These are phyloP conservation scores for Daldinia childiae DNA, from an alignment of 495 filamentous ascomycete species.

Conservation along the genomic window DNA sequence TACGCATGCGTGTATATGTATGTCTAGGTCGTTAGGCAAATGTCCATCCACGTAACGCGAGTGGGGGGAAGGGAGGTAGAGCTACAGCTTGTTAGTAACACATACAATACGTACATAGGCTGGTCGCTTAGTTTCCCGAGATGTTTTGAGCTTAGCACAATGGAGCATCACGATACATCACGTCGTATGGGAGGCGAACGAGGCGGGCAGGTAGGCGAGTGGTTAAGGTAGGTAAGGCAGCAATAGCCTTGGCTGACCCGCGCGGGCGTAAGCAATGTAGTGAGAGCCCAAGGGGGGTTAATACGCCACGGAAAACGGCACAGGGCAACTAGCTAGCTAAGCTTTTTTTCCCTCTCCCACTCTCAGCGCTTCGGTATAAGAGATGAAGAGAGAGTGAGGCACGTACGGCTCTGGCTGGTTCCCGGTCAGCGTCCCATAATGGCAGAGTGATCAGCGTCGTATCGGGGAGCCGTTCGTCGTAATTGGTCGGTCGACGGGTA, in stretches of 20 bases:
- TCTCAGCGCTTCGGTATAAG: neutral
- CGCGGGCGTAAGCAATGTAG: conserved; percentile 4
- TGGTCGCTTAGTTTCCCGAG: conserved; percentile 4
- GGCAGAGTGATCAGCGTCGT: conserved; percentile 22
- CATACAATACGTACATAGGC: neutral
- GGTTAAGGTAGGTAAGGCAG: conserved; percentile 24
- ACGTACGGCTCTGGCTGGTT: neutral
- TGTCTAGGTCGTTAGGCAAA: conserved; percentile 4
- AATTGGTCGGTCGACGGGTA: conserved; percentile 16
- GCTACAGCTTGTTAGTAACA: neutral
- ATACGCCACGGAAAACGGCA: conserved; percentile 5
- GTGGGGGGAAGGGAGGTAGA: conserved; percentile 12
- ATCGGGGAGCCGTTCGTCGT: neutral
- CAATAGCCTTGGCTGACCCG: conserved; percentile 23
- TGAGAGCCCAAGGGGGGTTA: conserved; percentile 8
- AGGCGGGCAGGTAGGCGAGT: conserved; percentile 6
- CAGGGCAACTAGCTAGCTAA: neutral
- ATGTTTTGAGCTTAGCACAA: neutral
- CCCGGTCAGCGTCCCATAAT: conserved; percentile 28
- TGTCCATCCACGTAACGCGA: conserved; percentile 24
- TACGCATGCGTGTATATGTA: conserved; percentile 4
- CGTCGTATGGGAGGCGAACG: conserved; percentile 3
- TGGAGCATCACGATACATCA: conserved; percentile 16
- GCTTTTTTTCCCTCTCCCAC: neutral
- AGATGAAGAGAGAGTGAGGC: neutral